phyloP scores from a whole-genome alignment of 2,329 filamentous ascomycete species.

The Cryphonectria nitschkei region DNA sequence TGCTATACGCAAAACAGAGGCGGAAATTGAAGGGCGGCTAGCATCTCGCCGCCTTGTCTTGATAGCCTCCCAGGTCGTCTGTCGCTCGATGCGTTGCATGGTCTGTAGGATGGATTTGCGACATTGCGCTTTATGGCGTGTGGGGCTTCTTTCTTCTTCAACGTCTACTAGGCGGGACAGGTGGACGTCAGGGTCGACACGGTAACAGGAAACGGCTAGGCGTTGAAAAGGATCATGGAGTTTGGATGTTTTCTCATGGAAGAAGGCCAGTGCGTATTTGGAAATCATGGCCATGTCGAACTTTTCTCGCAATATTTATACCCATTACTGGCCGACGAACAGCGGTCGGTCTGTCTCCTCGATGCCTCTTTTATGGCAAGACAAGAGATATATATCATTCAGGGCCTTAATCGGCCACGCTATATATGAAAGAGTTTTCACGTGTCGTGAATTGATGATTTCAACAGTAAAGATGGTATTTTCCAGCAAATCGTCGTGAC shows the following conservation, averaged over 20 bases:
- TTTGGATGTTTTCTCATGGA: background rate
- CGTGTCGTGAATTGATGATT: too few relatives aligned
- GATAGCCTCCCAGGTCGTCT: background rate
- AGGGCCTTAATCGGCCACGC: background rate
- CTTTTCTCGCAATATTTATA: background rate
- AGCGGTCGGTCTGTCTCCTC: background rate
- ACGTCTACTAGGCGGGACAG: background rate
- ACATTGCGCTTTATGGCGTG: background rate
- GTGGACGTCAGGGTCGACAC: background rate
- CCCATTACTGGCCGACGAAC: background rate
- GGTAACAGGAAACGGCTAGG: slow-evolving; percentile 7
- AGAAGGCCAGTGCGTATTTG: background rate
- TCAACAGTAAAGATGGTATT: background rate
- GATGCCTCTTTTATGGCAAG: background rate
- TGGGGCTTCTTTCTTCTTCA: background rate
- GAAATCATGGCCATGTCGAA: background rate
- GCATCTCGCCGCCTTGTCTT: too few relatives aligned
- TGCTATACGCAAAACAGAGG: slow-evolving; percentile 28
- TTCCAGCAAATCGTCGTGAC: background rate
- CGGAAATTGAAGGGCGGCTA: slow-evolving; percentile 20
- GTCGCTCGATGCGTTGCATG: background rate
- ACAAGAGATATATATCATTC: background rate
- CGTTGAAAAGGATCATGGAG: slow-evolving; percentile 11
- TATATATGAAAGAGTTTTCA: background rate
- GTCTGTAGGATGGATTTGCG: background rate